Evolutionary conservation across 306 rosid genomes (phyloP).

Genomic region (Prunus kanzakura): DNA sequence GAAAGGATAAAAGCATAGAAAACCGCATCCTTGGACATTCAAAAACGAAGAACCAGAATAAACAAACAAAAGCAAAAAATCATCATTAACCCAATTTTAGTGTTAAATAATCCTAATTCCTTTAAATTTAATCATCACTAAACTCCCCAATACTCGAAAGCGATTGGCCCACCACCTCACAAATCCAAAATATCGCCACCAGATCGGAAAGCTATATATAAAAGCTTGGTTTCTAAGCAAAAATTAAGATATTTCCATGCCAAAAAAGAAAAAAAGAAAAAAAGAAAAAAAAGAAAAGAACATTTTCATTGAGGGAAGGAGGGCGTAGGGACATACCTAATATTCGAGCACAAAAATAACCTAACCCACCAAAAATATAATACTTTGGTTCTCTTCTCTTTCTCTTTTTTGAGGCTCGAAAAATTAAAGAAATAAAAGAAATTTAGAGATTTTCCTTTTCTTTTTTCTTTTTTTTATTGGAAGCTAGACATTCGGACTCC

Average conservation of each 20-base stretch:
- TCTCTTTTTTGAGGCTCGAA: slow-evolving; percentile 15
- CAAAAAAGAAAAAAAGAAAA: not conserved
- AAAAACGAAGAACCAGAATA: slow-evolving; percentile 14
- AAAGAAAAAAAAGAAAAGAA: not conserved
- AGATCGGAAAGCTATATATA: not conserved
- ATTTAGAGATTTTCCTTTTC: not conserved
- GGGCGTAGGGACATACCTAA: slow-evolving; percentile 21
- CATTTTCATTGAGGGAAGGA: slow-evolving; percentile 6
- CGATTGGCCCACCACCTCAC: slow-evolving; percentile 17
- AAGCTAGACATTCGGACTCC: slow-evolving; percentile 61
- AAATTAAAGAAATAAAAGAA: slow-evolving; percentile 13
- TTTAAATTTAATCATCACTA: not conserved
- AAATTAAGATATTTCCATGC: not conserved
- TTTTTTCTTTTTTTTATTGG: not conserved
- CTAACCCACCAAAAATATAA: slow-evolving; percentile 23
- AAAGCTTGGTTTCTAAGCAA: slow-evolving; percentile 30
- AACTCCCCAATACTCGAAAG: not conserved
- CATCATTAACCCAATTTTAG: not conserved
- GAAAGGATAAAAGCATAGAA: slow-evolving; percentile 12
- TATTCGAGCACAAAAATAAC: slow-evolving; percentile 22
- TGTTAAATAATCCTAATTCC: not conserved
- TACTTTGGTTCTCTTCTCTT: not conserved
- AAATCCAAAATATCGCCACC: not conserved
- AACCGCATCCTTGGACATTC: slow-evolving; percentile 23
- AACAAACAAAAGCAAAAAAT: not conserved